Evolutionary conservation across 805 yeast genomes (phyloP).

Genomic region (Diddensiella transvaalensis): DNA sequence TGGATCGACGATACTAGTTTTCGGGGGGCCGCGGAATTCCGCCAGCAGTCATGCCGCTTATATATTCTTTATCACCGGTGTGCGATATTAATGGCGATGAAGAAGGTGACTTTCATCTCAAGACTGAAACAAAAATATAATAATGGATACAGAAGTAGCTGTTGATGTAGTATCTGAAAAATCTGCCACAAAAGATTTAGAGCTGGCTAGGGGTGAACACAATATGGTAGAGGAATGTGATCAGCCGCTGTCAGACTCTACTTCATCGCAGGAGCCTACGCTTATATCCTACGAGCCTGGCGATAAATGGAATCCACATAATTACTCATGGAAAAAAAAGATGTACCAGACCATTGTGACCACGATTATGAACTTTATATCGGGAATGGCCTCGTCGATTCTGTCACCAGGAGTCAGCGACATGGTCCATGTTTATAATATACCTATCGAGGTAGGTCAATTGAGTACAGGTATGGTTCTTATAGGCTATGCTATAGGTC

Average conservation of each 20-base stretch:
- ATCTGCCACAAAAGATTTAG: no score
- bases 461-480: slow-evolving; percentile 46
- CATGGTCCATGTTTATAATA: slow-evolving; percentile 6
- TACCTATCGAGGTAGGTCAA: slow-evolving; percentile 26
- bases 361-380: neutral
- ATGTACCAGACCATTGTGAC: slow-evolving; percentile 7
- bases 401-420: slow-evolving; percentile 6
- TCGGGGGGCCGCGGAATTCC: slow-evolving; percentile 1
- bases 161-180: no score
- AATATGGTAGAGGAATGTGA: no score
- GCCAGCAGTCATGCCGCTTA: no score
- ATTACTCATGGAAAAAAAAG: slow-evolving; percentile 3
- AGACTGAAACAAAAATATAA: no score
- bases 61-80: no score
- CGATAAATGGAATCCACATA: slow-evolving; percentile 10
- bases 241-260: no score
- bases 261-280: no score
- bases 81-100: no score
- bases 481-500: slow-evolving; percentile 92
- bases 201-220: no score
- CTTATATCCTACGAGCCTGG: slow-evolving; percentile 4
- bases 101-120: no score
- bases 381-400: slow-evolving; percentile 8
- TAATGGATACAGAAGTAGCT: no score
- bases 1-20: neutral